Percentiles rank a stretch among this genome's conserved stretches.
phyloP scores from a whole-genome alignment of 108 stramenopile species.

The Cyclostephanos invisitatus region DNA sequence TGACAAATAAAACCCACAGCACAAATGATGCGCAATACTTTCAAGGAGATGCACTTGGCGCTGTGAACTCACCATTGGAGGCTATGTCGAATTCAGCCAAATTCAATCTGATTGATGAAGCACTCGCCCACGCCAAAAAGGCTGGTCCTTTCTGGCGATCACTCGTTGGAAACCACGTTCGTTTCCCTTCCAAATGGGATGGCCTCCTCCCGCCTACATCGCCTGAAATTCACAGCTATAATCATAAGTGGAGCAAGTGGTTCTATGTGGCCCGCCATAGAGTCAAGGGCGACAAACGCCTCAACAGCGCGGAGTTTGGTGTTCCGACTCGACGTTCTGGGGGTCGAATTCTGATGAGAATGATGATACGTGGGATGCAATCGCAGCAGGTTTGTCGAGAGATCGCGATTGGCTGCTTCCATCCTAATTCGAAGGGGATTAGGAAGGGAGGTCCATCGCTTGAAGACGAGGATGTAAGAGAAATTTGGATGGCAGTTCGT shows the following conservation, averaged over 20 bases:
- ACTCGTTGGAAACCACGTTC: constrained; percentile 76
- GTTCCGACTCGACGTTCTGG: constrained; percentile 54
- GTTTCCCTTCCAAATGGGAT: constrained; percentile 73
- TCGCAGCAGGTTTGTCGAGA: constrained; percentile 53
- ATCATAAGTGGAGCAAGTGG: constrained; percentile 54
- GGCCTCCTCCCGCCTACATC: constrained; percentile 53
- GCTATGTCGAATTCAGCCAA: neutral
- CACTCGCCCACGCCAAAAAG: constrained; percentile 59
- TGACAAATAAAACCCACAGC: constrained; percentile 1
- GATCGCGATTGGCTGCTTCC: constrained; percentile 73
- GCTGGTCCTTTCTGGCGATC: constrained; percentile 79
- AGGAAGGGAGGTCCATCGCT: constrained; percentile 48
- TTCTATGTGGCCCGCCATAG: constrained; percentile 67
- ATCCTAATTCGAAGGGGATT: constrained; percentile 79
- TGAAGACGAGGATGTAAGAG: constrained; percentile 58
- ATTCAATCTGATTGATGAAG: constrained; percentile 19
- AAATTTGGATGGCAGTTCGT: constrained; percentile 80
- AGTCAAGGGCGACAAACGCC: constrained; percentile 52
- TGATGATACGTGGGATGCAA: constrained; percentile 63
- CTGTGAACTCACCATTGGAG: neutral
- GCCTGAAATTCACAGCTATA: constrained; percentile 20
- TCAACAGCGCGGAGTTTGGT: constrained; percentile 52
- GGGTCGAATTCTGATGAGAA: constrained; percentile 70
- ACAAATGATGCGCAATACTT: constrained; percentile 4
- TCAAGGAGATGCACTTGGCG: constrained; percentile 12